Evolutionary conservation across 768 basidiomycete genomes (phyloP), one percentile per base, ranked within the genome.

Genomic region (Galerina marginata): DNA sequence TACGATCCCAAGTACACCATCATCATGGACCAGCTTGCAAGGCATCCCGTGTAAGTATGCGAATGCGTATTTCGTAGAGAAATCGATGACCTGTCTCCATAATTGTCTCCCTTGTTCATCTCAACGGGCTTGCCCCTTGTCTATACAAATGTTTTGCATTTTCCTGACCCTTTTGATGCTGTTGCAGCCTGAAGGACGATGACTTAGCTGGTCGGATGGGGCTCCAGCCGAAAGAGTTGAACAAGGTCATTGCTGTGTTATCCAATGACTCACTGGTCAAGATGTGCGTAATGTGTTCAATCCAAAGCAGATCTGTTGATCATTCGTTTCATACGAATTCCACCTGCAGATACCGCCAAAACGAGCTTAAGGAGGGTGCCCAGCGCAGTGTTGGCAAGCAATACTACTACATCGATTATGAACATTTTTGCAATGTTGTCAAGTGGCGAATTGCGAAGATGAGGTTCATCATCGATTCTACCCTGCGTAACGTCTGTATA

Each of bases 321-420:
- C 7, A 10, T 42, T 10, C 33, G 47, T 9, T 26, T 33, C 29
- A 47, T 36, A 48, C 48, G 40, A 36, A 7, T 60, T 33, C 6
- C 37, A 52, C 43, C 6, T 10, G 40, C 44, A 96, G 93, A 48
- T 90, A 93, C 71, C 90, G 93, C 44, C 93, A 95, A 70, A 95
- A 95, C 63, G 94, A 96, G 77, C 85, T 95, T 66, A 92, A 93
- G 71, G 93, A 95, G 72, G 92, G 91, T 53, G 91, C 91, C 45
- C 90, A 91, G 73, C 88, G 96, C 61, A 90, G 91, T 60, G 89
- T 91, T 60, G 91, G 90, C 63, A 89, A 90, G 68, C 90, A 93
- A 69, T 99, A 98, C 80, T 99, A 93, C 80, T 98, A 93, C 77
- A 92, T 99, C 72, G 90, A 99, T 77, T 95, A 96, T 75, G 87